phyloP scores from a whole-genome alignment of 2,329 filamentous ascomycete species.

The Verticillium zaregamsianum region DNA sequence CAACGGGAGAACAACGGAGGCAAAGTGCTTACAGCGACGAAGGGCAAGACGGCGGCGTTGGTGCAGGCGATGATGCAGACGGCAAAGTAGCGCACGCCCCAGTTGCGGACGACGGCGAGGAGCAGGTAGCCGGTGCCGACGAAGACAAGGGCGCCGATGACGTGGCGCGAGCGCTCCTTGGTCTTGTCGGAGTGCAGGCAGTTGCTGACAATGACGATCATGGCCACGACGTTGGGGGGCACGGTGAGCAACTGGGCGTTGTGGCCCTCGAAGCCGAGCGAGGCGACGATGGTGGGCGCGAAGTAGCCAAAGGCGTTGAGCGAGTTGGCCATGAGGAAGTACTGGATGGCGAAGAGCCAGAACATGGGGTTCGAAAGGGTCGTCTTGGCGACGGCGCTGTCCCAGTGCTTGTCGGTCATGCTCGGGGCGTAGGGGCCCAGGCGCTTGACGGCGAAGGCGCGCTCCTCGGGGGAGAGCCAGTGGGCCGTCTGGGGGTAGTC shows the following conservation, averaged over 20 bases:
- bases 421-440: constrained; percentile 27
- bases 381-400: constrained; percentile 23
- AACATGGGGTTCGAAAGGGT: constrained; percentile 27
- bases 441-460: constrained; percentile 27
- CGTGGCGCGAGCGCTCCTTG: constrained; percentile 24
- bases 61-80: constrained; percentile 28
- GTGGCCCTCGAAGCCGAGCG: constrained; percentile 26
- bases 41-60: constrained; percentile 25
- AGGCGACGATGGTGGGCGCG: constrained; percentile 27
- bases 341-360: constrained; percentile 26
- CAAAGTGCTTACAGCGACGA: constrained; percentile 16
- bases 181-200: constrained; percentile 26
- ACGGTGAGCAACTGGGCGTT: constrained; percentile 30
- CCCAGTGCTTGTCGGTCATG: constrained; percentile 30
- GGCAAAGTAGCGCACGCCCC: constrained; percentile 24
- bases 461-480: constrained; percentile 27
- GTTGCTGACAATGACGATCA: constrained; percentile 26
- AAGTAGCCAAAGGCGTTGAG: constrained; percentile 31
- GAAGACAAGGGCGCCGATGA: constrained; percentile 22
- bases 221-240: constrained; percentile 30
- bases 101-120: constrained; percentile 23
- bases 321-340: constrained; percentile 27
- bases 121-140: constrained; percentile 23
- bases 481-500: constrained; percentile 28
- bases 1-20: constrained; percentile 16